These are phyloP conservation scores for Rhodotorula graminis DNA, from an alignment of 768 basidiomycete species.

Conservation along the genomic window DNA sequence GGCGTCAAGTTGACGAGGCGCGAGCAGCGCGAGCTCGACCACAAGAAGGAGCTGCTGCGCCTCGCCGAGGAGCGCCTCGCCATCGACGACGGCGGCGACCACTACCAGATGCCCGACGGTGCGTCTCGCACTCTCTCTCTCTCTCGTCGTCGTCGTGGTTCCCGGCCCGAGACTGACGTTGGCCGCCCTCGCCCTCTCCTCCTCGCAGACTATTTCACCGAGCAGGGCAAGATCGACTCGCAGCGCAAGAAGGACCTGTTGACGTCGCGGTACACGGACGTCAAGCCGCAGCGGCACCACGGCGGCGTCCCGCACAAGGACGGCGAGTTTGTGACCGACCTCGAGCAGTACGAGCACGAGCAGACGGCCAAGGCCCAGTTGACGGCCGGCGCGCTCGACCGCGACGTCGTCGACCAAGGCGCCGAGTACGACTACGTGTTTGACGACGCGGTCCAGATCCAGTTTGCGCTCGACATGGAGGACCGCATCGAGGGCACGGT, in stretches of 20 bases:
- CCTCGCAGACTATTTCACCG: constrained; percentile 77
- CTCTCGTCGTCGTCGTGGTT: neutral
- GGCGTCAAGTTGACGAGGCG: constrained; percentile 86
- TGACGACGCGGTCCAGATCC: constrained; percentile 93
- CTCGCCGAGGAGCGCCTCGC: constrained; percentile 89
- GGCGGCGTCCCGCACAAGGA: constrained; percentile 49
- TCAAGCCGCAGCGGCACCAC: constrained; percentile 39
- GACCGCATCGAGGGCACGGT: constrained; percentile 59
- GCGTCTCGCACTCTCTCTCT: too few species aligned
- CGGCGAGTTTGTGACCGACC: constrained; percentile 91
- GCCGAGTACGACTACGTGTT: constrained; percentile 97
- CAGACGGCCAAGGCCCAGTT: constrained; percentile 86
- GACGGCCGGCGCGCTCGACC: constrained; percentile 87
- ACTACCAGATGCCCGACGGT: constrained; percentile 83
- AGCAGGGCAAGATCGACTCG: constrained; percentile 95
- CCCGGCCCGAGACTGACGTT: neutral
- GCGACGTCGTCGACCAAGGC: constrained; percentile 58
- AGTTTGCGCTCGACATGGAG: constrained; percentile 73
- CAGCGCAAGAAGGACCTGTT: constrained; percentile 89
- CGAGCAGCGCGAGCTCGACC: constrained; percentile 73
- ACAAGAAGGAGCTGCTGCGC: constrained; percentile 84
- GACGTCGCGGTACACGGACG: constrained; percentile 89
- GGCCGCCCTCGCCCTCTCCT: too few species aligned
- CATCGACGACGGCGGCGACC: constrained; percentile 93
- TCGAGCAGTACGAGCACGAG: constrained; percentile 90